These are phyloP conservation scores for Hanseniaspora nectarophila DNA, from an alignment of 805 yeast genomes.

Conservation along the genomic window DNA sequence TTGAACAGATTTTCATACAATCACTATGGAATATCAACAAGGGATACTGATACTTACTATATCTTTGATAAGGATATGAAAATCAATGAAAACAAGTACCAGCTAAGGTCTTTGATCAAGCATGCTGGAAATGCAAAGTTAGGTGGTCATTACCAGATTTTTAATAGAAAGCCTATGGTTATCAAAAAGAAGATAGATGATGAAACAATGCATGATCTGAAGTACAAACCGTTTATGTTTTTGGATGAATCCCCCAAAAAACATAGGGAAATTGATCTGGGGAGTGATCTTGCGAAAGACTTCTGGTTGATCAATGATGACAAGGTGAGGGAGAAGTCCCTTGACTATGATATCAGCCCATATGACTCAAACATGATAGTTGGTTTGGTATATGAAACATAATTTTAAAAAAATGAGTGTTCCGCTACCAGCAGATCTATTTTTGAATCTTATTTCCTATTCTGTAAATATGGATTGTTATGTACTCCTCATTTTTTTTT, in stretches of 20 bases:
- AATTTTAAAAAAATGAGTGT: too few relatives aligned
- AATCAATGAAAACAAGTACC: conserved; percentile 38
- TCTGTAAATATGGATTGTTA: too few relatives aligned
- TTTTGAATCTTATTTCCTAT: too few relatives aligned
- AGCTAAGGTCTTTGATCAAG: conserved; percentile 58
- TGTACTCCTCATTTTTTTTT: too few relatives aligned
- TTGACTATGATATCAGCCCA: neutral
- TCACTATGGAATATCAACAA: conserved; percentile 51
- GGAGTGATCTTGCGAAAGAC: neutral
- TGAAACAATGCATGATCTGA: neutral
- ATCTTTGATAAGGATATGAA: conserved; percentile 47
- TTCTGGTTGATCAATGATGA: conserved; percentile 12
- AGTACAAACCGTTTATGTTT: neutral
- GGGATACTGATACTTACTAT: conserved; percentile 67
- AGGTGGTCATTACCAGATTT: conserved; percentile 80
- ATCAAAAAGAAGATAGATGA: conserved; percentile 22
- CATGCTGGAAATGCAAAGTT: conserved; percentile 80
- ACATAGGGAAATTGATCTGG: neutral
- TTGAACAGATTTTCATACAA: conserved; percentile 61
- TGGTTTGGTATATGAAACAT: conserved; percentile 10
- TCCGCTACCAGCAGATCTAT: too few relatives aligned
- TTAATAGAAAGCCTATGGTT: conserved; percentile 57
- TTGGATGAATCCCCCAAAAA: neutral
- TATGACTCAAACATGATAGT: conserved; percentile 6
- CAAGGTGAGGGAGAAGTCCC: neutral